A percentile compares a stretch with the other conserved stretches of the same genome.
These are phyloP conservation scores for Syzygium syzygioides DNA, from an alignment of 441 rosid species.

Conservation along the genomic window DNA sequence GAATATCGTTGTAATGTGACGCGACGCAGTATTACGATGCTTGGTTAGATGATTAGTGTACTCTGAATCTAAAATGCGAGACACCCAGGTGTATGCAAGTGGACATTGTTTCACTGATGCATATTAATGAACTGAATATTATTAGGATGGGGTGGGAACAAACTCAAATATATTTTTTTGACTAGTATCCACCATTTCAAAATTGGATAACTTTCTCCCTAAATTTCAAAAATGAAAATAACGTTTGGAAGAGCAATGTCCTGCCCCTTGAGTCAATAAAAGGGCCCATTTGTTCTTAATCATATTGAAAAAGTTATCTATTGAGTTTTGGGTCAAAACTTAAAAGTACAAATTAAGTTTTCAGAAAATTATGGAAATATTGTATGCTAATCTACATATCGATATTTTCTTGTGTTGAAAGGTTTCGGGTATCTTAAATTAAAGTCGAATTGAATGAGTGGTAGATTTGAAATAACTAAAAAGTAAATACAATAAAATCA, in stretches of 20 bases:
- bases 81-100: background rate
- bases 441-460: no score
- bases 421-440: no score
- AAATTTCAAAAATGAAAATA: background rate
- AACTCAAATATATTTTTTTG: background rate
- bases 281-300: background rate
- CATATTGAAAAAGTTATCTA: background rate
- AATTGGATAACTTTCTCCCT: background rate
- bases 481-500: no score
- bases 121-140: background rate
- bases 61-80: background rate
- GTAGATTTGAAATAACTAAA: no score
- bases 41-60: background rate
- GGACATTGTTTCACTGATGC: background rate
- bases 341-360: background rate
- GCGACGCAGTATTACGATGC: background rate
- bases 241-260: background rate
- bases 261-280: background rate
- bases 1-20: background rate
- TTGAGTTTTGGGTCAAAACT: background rate
- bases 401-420: no score
- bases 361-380: no score
- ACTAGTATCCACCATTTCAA: background rate
- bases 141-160: background rate
- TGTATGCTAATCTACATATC: no score